phyloP scores from a whole-genome alignment of 1,284 basidiomycete species.

The Omphalotus olearius region DNA sequence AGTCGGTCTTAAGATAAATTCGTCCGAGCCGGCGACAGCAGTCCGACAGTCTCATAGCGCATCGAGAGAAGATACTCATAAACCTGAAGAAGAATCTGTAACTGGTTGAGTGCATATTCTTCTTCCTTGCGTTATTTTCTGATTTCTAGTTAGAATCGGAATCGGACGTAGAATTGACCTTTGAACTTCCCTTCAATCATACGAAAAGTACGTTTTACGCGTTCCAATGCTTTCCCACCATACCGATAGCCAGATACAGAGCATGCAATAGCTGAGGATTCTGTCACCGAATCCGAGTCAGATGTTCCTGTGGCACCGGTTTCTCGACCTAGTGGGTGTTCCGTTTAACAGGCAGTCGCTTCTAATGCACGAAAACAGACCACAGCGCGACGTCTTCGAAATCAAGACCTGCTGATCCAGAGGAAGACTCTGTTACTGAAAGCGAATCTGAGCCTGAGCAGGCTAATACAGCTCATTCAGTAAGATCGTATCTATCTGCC shows the following conservation, averaged over 20 bases:
- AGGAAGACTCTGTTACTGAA: constrained; percentile 34
- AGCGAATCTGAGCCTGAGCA: constrained; percentile 30
- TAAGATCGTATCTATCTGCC: background rate
- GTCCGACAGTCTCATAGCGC: background rate
- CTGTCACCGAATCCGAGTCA: constrained; percentile 33
- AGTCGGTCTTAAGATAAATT: background rate
- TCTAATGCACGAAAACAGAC: background rate
- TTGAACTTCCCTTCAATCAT: too few species aligned
- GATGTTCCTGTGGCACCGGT: too few species aligned
- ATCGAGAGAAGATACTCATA: too few species aligned
- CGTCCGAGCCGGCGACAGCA: background rate
- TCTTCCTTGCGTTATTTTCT: background rate
- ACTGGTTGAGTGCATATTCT: background rate
- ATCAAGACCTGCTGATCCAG: constrained; percentile 1
- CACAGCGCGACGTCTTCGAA: background rate
- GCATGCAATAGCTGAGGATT: constrained; percentile 19
- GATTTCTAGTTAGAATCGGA: background rate
- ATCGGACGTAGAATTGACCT: background rate
- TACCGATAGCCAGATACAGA: background rate
- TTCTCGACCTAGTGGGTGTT: constrained; percentile 11
- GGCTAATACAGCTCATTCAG: background rate
- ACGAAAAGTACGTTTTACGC: constrained; percentile 13
- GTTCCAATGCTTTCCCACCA: constrained; percentile 11
- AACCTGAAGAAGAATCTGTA: background rate
- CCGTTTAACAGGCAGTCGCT: background rate